Percentiles rank a stretch among this genome's conserved stretches.
Conservation (phyloP, 106 monocot species). For the Alisma plantagoaquatica region DNA sequence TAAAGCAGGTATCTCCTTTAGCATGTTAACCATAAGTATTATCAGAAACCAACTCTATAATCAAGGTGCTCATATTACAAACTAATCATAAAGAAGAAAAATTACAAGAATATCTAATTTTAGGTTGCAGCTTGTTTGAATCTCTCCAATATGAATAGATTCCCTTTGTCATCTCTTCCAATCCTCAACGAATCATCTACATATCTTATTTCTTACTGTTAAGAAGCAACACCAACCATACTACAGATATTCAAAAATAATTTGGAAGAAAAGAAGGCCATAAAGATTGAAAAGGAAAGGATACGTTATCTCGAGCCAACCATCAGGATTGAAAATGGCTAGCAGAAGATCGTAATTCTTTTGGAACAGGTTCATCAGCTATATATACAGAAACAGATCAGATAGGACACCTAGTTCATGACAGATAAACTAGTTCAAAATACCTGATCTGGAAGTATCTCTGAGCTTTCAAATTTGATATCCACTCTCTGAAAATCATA, state of each 20-base stretch:
- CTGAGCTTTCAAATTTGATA: conserved; percentile 65
- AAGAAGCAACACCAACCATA: conserved; percentile 8
- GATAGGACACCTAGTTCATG: too few species aligned
- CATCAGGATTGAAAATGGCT: conserved; percentile 86
- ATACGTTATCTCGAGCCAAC: conserved; percentile 97
- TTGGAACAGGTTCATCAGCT: conserved; percentile 77
- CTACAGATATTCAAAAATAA: too few species aligned
- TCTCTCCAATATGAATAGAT: conserved; percentile 76
- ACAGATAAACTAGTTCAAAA: background rate
- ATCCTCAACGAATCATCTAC: conserved; percentile 70
- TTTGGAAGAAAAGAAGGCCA: background rate
- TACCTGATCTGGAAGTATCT: conserved; percentile 74
- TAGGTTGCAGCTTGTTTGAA: conserved; percentile 7
- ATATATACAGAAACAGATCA: background rate
- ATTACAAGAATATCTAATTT: too few species aligned
- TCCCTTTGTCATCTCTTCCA: conserved; percentile 85
- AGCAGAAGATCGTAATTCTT: conserved; percentile 87
- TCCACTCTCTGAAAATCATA: conserved; percentile 57
- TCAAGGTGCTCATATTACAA: too few species aligned
- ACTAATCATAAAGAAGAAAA: too few species aligned
- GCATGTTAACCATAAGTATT: too few species aligned
- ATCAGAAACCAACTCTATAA: too few species aligned
- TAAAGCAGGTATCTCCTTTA: too few species aligned
- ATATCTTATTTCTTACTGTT: conserved; percentile 68
- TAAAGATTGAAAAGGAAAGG: too few species aligned